Base-by-base conservation (phyloP, 2,329 filamentous ascomycete species). In the Phaeophleospora eucalypticola region DNA sequence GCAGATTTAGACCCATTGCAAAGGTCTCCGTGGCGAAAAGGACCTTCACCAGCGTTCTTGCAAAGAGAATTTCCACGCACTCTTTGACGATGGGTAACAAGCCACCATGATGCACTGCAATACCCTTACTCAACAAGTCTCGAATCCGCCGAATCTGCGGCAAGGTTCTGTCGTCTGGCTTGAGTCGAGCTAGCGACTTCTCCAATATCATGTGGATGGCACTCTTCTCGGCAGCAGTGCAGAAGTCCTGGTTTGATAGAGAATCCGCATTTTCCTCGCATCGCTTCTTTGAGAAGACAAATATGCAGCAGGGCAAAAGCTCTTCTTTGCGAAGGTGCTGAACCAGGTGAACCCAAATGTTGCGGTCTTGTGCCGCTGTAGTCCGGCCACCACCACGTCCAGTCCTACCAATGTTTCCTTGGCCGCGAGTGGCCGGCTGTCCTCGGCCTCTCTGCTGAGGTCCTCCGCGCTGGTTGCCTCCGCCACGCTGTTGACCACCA, bases 11-110 rank as follows among this genome's bases (percentile, higher is more conserved):
- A 20, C 93, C 93, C 90, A 98, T 98, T 29, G 93, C 93, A 67
- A 98, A 98, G 0, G 93, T 98, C 67, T 98, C 93, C 0, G 93
- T 98, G 0, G 93, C 93, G 62, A 98, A 98, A 2, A 98, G 78
- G 2, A 98, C 87, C 69, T 98, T 98, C 48, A 98, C 93, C 45
- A 98, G 73, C 1, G 90, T 94, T 68, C 88, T 89, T 0, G 93
- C 91, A 60, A 98, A 98, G 14, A 98, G 71, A 43, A 98, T 95
- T 67, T 98, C 93, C 1, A 98, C 93, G 18, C 97, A 82, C 67
- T 98, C 93, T 68, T 98, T 98, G 58, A 97, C 89, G 53, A 98
- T 98, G 0, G 93, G 93, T 17, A 98, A 70, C 52, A 98, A 75
- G 29, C 93, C 93, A 53, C 93, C 91, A 64, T 98, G 93, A 63